Percentiles rank a stretch among this genome's conserved stretches.
Evolutionary conservation across 2,329 filamentous ascomycete species (phyloP).

Genomic region (Chrysosporium queenslandicum): DNA sequence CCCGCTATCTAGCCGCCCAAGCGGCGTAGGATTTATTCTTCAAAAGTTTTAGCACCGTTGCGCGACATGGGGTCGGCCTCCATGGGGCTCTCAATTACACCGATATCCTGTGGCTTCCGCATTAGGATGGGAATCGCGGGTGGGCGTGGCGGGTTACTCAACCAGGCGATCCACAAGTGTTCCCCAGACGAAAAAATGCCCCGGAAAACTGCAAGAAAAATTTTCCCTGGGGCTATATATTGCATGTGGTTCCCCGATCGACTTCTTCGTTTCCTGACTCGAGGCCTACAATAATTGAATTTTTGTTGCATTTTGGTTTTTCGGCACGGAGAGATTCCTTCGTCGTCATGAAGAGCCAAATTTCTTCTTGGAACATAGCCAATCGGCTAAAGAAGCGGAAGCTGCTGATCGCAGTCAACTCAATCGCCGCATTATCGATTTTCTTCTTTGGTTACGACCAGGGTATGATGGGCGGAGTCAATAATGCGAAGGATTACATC

Average conservation of each 20-base stretch:
- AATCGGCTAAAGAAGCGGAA: conserved; percentile 46
- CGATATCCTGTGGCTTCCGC: not conserved
- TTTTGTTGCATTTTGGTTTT: not conserved
- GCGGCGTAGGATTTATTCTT: not conserved
- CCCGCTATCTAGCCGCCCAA: not conserved
- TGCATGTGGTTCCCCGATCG: not conserved
- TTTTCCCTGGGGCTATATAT: not conserved
- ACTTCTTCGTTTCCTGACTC: not conserved
- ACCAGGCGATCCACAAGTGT: not conserved
- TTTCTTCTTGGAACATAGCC: conserved; percentile 38
- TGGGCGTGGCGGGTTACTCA: not conserved
- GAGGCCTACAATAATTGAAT: not conserved
- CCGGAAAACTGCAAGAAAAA: too few species aligned
- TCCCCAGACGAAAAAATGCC: too few species aligned
- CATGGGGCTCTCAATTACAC: not conserved
- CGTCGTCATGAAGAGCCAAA: not conserved
- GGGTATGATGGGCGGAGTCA: conserved; percentile 53
- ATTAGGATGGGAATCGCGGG: not conserved
- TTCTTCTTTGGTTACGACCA: conserved; percentile 57
- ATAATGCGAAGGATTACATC: conserved; percentile 55
- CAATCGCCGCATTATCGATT: conserved; percentile 54
- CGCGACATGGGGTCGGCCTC: not conserved
- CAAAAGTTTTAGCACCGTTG: not conserved
- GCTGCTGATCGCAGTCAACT: conserved; percentile 53
- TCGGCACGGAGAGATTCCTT: not conserved